Conservation (phyloP, 1,139 yeast genomes). For the Saccharomyces hybrid region DNA sequence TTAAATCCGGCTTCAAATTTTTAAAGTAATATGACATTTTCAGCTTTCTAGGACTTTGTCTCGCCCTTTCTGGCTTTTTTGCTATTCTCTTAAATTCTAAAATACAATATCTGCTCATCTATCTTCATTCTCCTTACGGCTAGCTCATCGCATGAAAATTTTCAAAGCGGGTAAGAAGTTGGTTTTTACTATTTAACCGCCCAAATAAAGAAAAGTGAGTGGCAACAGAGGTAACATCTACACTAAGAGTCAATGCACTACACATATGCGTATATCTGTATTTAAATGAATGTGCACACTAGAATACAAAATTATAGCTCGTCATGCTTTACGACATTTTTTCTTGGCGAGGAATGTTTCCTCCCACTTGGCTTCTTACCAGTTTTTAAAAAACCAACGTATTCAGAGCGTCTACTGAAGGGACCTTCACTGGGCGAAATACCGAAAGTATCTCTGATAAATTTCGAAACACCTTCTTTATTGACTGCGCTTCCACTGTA, state of each 20-base stretch:
- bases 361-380: conserved; percentile 10
- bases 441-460: conserved; percentile 13
- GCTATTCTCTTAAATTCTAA: not conserved
- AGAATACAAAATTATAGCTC: conserved; percentile 1
- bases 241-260: not conserved
- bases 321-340: conserved; percentile 2
- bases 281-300: not conserved
- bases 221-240: not conserved
- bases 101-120: too few relatives aligned
- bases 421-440: conserved; percentile 28
- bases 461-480: conserved; percentile 17
- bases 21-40: conserved; percentile 30
- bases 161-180: not conserved
- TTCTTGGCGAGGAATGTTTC: not conserved
- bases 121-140: too few relatives aligned
- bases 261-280: not conserved
- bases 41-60: not conserved
- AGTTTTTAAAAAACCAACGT: conserved; percentile 12
- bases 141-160: not conserved
- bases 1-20: conserved; percentile 24
- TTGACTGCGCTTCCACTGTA: conserved; percentile 14
- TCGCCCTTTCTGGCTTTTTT: not conserved
- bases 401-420: conserved; percentile 21
- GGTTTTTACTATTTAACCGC: not conserved
- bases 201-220: not conserved